Evolutionary conservation across 768 basidiomycete genomes (phyloP), one percentile per base, ranked within the genome.

Genomic region (Rhodocollybia butyracea): DNA sequence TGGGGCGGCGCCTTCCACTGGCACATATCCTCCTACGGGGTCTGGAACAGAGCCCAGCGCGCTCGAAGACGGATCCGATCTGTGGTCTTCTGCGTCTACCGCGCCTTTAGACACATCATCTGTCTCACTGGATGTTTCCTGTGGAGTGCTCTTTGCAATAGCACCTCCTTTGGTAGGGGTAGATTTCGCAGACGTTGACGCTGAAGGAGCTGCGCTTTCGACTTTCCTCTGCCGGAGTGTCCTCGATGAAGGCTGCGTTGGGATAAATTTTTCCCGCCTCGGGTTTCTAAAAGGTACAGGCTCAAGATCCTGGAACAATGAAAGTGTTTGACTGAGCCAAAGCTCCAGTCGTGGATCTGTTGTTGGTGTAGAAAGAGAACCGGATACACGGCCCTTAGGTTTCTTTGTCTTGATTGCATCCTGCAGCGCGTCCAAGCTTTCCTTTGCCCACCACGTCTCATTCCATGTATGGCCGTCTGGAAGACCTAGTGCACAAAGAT

Each of bases 331-430:
- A 27, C 80, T 74, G 17, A 91, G 64, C 89, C 88, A 91, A 3
- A 69, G 70, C 4, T 83, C 81, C 3, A 65, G 48, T 22, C 68
- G 58, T 1, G 58, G 62, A 7, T 69, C 64, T 39, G 69, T 60
- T 2, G 66, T 41, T 27, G 22, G 26, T 12, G 51, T 60, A 24
- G 80, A 58, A 13, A 76, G 77, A 1, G 68, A 68, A 29, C 80
- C 36, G 5, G 48, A 50, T 17, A 24, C 70, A 10, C 80, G 80
- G 1, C 81, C 79, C 17, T 79, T 74, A 0, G 82, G 78, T 64
- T 82, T 81, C 66, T 88, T 88, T 11, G 77, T 77, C 0, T 78
- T 79, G 38, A 83, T 81, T 62, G 90, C 86, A 10, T 89, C 72
- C 88, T 90, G 22, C 13, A 89, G 88, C 73, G 84, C 78, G 26